A percentile compares a stretch with the other conserved stretches of the same genome.
phyloP scores from a whole-genome alignment of 169 alveolate species.

The Plasmodium adleri region DNA sequence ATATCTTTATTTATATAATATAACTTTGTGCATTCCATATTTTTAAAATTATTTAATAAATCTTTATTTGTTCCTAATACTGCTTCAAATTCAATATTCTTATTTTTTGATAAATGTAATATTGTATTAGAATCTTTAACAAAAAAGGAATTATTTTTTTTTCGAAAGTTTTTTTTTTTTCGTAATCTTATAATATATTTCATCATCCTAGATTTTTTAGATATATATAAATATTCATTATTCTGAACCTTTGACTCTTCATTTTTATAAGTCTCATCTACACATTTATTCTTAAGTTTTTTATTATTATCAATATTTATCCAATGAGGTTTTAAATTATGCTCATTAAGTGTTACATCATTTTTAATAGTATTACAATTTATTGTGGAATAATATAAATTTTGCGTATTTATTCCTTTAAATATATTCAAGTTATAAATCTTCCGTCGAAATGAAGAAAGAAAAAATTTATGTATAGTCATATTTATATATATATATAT shows the following conservation, averaged over 20 bases:
- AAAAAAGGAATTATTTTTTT: slow-evolving; percentile 72
- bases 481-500: not conserved
- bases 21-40: slow-evolving; percentile 45
- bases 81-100: slow-evolving; percentile 45
- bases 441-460: not conserved
- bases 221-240: slow-evolving; percentile 47
- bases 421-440: not conserved
- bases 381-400: not conserved
- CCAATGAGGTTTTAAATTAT: slow-evolving; percentile 43
- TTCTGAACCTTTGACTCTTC: not conserved
- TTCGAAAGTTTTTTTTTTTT: slow-evolving; percentile 74
- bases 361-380: not conserved
- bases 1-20: slow-evolving; percentile 40
- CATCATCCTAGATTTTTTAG: slow-evolving; percentile 69
- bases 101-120: slow-evolving; percentile 29
- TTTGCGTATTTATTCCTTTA: not conserved
- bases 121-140: slow-evolving; percentile 65
- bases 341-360: not conserved
- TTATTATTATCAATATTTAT: slow-evolving; percentile 2
- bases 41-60: slow-evolving; percentile 25
- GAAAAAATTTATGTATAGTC: no score
- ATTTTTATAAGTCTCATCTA: not conserved
- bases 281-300: not conserved
- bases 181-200: slow-evolving; percentile 69
- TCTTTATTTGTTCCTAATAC: slow-evolving; percentile 35